A percentile compares a stretch with the other conserved stretches of the same genome.
Evolutionary conservation across 2,329 filamentous ascomycete species (phyloP).

Genomic region (Colletotrichum karsti): DNA sequence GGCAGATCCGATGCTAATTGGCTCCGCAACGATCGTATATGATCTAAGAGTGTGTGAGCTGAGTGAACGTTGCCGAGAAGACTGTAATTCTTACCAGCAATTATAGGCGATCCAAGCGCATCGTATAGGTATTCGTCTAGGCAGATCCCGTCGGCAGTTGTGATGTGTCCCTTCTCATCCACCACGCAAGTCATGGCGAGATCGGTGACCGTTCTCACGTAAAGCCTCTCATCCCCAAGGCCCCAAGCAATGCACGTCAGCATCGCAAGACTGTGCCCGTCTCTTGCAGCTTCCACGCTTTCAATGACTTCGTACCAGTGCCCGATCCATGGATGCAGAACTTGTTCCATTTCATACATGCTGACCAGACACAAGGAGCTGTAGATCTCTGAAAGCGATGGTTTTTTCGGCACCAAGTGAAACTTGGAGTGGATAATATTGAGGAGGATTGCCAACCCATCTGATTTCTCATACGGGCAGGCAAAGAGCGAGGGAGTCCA

Average conservation of each 20-base stretch:
- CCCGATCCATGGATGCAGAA: constrained; percentile 20
- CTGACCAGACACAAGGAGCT: constrained; percentile 12
- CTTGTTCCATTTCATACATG: constrained; percentile 18
- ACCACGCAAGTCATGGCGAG: not conserved
- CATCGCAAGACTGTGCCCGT: not conserved
- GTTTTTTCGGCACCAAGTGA: not conserved
- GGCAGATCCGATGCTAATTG: constrained; percentile 11
- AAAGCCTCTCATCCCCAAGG: constrained; percentile 13
- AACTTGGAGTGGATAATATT: constrained; percentile 18
- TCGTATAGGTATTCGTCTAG: constrained; percentile 12
- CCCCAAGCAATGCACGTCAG: constrained; percentile 13
- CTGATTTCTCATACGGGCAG: constrained; percentile 8
- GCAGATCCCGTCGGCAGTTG: not conserved
- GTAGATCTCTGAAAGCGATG: not conserved
- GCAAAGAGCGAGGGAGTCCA: constrained; percentile 4
- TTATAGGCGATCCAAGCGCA: constrained; percentile 10
- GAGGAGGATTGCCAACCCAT: constrained; percentile 12
- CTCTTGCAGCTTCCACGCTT: not conserved
- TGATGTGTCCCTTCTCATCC: not conserved
- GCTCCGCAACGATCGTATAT: not conserved
- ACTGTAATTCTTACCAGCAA: not conserved
- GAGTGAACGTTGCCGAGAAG: no score
- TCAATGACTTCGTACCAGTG: constrained; percentile 6
- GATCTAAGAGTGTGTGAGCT: not conserved
- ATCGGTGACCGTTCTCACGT: not conserved